A percentile compares a stretch with the other conserved stretches of the same genome.
These are phyloP conservation scores for Chlamydomonas sphaeroides DNA, from an alignment of 139 green algal genomes.

Conservation along the genomic window DNA sequence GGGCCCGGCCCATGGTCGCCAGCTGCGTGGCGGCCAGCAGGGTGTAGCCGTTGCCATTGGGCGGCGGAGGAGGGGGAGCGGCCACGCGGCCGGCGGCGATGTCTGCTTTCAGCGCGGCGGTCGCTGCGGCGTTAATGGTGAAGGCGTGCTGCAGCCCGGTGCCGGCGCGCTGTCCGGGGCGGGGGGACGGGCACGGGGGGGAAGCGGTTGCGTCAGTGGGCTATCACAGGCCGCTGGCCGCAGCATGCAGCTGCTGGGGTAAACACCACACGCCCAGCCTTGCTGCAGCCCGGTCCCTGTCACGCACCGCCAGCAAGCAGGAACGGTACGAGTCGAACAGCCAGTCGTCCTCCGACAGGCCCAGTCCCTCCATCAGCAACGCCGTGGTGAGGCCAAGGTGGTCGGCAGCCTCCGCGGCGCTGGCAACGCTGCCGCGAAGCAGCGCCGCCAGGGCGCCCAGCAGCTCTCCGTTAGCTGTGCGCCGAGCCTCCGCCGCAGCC, in stretches of 20 bases:
- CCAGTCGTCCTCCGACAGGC: not conserved
- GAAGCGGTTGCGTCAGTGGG: too few species aligned
- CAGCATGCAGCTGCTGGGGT: not conserved
- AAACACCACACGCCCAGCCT: not conserved
- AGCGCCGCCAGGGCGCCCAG: not conserved
- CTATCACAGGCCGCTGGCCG: too few species aligned
- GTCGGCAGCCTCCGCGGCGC: not conserved
- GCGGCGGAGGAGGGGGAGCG: slow-evolving; percentile 18
- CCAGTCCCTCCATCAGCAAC: slow-evolving; percentile 27
- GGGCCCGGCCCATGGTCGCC: not conserved
- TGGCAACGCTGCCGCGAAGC: not conserved
- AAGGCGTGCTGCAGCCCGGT: not conserved
- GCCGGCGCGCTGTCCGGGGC: too few species aligned
- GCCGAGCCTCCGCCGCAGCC: not conserved
- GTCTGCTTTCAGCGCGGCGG: not conserved
- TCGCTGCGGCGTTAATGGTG: not conserved
- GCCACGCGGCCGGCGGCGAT: not conserved
- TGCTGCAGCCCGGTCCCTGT: too few species aligned
- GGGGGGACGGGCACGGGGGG: too few species aligned
- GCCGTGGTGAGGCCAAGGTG: slow-evolving; percentile 20
- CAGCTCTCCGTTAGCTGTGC: not conserved
- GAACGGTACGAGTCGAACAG: slow-evolving; percentile 13
- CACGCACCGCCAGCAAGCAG: slow-evolving; percentile 37
- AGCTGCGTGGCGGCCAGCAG: slow-evolving; percentile 7
- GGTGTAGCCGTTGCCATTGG: not conserved